Conservation (phyloP, 2,329 filamentous ascomycete species). For the Exserohilum rostratum region DNA sequence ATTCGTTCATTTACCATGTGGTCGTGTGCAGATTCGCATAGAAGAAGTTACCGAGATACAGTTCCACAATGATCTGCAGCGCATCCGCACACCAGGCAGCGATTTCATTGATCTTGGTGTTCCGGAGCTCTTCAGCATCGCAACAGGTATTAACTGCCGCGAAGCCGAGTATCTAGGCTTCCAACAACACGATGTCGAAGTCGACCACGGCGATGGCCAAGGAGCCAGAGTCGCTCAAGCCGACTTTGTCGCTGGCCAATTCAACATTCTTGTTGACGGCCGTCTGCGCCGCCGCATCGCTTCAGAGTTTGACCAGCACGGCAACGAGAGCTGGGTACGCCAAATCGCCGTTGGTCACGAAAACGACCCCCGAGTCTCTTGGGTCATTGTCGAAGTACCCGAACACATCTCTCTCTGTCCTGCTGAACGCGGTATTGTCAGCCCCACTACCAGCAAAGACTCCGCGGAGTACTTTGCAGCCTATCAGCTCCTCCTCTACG, state of each 20-base stretch:
- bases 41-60: constrained; percentile 22
- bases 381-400: constrained; percentile 12
- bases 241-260: constrained; percentile 12
- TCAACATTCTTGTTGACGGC: constrained; percentile 12
- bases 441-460: constrained; percentile 12
- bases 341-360: constrained; percentile 12
- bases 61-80: constrained; percentile 16
- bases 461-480: constrained; percentile 22
- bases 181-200: constrained; percentile 20
- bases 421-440: constrained; percentile 1
- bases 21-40: constrained; percentile 20
- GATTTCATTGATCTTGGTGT: constrained; percentile 11
- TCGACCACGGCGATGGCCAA: constrained; percentile 24
- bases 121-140: constrained; percentile 11
- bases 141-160: constrained; percentile 14
- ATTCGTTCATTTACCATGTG: constrained; percentile 14
- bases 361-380: constrained; percentile 7
- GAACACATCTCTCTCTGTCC: constrained; percentile 7
- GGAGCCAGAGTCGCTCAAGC: constrained; percentile 15
- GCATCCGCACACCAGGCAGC: constrained; percentile 23
- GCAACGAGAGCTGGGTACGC: constrained; percentile 11
- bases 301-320: constrained; percentile 10
- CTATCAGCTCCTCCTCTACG: constrained; percentile 23
- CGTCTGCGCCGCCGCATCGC: constrained; percentile 12
- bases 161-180: constrained; percentile 25